Percentiles rank a stretch among this genome's conserved stretches.
phyloP scores from a whole-genome alignment of 2,329 filamentous ascomycete species.

The Cercospora sesami region DNA sequence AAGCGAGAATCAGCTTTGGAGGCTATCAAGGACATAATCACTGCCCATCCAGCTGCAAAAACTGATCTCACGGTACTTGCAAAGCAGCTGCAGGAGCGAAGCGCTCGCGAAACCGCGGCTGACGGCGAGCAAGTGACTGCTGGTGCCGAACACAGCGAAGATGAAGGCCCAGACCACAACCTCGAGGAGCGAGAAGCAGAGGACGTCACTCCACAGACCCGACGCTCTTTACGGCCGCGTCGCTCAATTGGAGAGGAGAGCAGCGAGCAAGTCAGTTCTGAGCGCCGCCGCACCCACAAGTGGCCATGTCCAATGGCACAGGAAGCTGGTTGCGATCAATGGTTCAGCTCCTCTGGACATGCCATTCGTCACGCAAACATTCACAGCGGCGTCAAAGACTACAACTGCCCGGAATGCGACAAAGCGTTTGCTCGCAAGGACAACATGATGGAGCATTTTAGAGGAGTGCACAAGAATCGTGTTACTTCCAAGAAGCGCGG shows the following conservation, averaged over 20 bases:
- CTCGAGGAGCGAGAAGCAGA: slow-evolving; percentile 1
- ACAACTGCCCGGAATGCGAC: slow-evolving; percentile 16
- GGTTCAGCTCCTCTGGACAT: slow-evolving; percentile 16
- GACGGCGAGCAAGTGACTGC: slow-evolving; percentile 10
- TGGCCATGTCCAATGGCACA: slow-evolving; percentile 19
- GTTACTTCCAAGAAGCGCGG: slow-evolving; percentile 12
- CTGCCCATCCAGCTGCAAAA: slow-evolving; percentile 14
- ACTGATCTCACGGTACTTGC: slow-evolving; percentile 10
- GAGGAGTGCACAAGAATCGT: slow-evolving; percentile 17
- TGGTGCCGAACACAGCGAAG: slow-evolving; percentile 2
- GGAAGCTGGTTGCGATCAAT: slow-evolving; percentile 14
- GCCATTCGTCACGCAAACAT: slow-evolving; percentile 17
- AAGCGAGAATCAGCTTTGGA: slow-evolving; percentile 17
- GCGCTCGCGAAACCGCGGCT: slow-evolving; percentile 5
- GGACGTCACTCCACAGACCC: background rate
- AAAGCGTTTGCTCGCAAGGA: slow-evolving; percentile 19
- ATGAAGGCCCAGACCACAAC: background rate
- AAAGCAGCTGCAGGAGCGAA: slow-evolving; percentile 11
- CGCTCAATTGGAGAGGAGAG: slow-evolving; percentile 8
- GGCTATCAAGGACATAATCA: slow-evolving; percentile 16
- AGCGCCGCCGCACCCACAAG: background rate
- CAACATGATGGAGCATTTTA: slow-evolving; percentile 20
- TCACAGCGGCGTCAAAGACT: slow-evolving; percentile 16
- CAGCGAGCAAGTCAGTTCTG: background rate
- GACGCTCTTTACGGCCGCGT: slow-evolving; percentile 10